Base-by-base conservation (phyloP, 2,329 filamentous ascomycete genomes). In the Alternaria triticina region DNA sequence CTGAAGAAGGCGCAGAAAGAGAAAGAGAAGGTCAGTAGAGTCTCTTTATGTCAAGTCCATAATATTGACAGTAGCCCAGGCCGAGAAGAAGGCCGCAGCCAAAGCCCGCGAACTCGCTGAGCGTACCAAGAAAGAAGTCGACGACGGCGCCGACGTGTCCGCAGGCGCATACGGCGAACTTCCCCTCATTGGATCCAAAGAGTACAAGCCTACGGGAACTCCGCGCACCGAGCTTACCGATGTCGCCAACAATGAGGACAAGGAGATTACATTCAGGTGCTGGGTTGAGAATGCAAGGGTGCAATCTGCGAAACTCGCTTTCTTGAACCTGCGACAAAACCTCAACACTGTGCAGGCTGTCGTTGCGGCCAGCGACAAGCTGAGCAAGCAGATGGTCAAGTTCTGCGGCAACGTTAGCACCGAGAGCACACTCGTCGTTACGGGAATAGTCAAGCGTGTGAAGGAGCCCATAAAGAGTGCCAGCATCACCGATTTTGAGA, bases 331-430 rank as follows among this genome's bases (percentile, higher is more conserved):
- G 72, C 88, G 93, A 80, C 89, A 92, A 79, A 84, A 87, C 63
- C 87, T 89, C 74, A 90, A 91, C 85, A 91, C 90, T 25, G 90
- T 97, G 43, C 94, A 97, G 83, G 93, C 91, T 55, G 90, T 97
- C 40, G 84, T 93, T 15, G 86, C 87, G 17, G 90, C 88, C 52
- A 88, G 81, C 68, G 82, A 82, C 66, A 87, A 74, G 82, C 85
- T 77, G 88, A 93, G 74, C 89, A 90, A 90, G 79, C 93, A 92
- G 81, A 98, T 98, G 95, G 92, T 97, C 78, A 98, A 98, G 83
- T 98, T 92, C 88, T 89, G 91, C 54, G 88, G 88, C 51, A 86
- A 84, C 46, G 82, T 97, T 70, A 91, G 88, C 75, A 86, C 90
- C 49, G 95, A 97, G 85, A 93, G 91, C 71, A 94, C 91, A 72